Conservation (phyloP, 208 protist genomes). For the Acanthamoeba culbertsoni region DNA sequence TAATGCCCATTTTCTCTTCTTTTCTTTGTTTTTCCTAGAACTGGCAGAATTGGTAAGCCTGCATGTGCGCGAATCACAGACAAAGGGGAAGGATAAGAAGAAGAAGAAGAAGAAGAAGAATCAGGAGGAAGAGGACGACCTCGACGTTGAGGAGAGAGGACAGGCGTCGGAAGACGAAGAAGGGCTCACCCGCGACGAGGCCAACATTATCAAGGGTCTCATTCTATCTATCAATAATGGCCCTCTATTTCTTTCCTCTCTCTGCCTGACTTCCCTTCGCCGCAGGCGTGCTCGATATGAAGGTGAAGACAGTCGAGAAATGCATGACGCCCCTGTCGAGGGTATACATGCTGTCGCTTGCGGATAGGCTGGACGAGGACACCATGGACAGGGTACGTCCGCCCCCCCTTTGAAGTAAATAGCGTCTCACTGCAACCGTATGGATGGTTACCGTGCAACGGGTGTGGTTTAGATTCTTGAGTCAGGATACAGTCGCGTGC, state of each 20-base stretch:
- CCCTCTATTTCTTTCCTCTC: not conserved
- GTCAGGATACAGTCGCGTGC: conserved; percentile 86
- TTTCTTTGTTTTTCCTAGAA: conserved; percentile 22
- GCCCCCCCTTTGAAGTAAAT: not conserved
- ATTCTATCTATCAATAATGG: not conserved
- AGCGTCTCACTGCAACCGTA: not conserved
- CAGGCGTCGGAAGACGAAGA: not conserved
- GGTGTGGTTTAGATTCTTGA: conserved; percentile 71
- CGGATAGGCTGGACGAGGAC: not conserved
- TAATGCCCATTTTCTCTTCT: not conserved
- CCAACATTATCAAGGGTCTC: conserved; percentile 27
- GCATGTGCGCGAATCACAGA: conserved; percentile 24
- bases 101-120: not conserved
- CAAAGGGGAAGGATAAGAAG: not conserved
- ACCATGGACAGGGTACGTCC: conserved; percentile 66
- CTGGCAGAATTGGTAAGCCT: conserved; percentile 68
- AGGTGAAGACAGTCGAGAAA: conserved; percentile 70
- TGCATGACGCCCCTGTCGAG: conserved; percentile 68
- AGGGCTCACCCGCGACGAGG: not conserved
- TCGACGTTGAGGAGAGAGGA: not conserved
- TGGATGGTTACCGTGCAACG: too few relatives aligned
- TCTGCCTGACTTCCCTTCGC: not conserved
- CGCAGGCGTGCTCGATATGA: conserved; percentile 69
- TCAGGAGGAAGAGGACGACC: too few relatives aligned
- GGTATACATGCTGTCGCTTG: conserved; percentile 75